These are phyloP conservation scores for Entophlyctis helioformis DNA, from an alignment of 192 early-diverging fungal genomes.

Conservation along the genomic window DNA sequence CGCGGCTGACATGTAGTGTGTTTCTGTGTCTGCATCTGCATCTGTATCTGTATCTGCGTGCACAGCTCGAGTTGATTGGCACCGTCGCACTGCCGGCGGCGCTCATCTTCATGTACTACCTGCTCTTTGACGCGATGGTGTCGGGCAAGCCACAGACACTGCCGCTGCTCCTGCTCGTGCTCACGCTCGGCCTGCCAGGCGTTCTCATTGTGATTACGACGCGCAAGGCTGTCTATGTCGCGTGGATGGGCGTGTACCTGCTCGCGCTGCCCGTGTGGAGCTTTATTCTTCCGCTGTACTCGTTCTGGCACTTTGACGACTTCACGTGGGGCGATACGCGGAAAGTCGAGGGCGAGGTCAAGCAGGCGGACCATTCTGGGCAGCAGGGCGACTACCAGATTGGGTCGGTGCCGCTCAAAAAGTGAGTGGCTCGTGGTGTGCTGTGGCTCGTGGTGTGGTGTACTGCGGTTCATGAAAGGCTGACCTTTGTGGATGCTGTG, in stretches of 20 bases:
- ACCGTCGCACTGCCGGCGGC: constrained; percentile 87
- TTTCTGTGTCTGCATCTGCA: too few relatives aligned
- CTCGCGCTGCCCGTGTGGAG: constrained; percentile 84
- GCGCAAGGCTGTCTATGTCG: constrained; percentile 70
- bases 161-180: constrained; percentile 64
- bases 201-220: constrained; percentile 86
- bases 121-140: constrained; percentile 16
- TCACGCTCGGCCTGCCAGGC: constrained; percentile 74
- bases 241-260: constrained; percentile 76
- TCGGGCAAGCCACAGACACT: constrained; percentile 38
- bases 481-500: too few relatives aligned
- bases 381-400: constrained; percentile 8
- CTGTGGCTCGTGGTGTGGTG: too few relatives aligned
- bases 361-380: constrained; percentile 55
- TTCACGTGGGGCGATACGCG: constrained; percentile 47
- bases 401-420: not conserved
- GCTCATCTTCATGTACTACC: constrained; percentile 44
- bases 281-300: constrained; percentile 66
- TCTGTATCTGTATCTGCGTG: too few relatives aligned
- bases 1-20: too few relatives aligned
- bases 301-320: too few relatives aligned
- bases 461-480: too few relatives aligned
- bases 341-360: constrained; percentile 28
- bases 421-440: too few relatives aligned
- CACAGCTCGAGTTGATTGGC: constrained; percentile 72